Percentiles rank a stretch among this genome's conserved stretches.
phyloP scores from a whole-genome alignment of 768 basidiomycete species.

The Kwoniella europaea region DNA sequence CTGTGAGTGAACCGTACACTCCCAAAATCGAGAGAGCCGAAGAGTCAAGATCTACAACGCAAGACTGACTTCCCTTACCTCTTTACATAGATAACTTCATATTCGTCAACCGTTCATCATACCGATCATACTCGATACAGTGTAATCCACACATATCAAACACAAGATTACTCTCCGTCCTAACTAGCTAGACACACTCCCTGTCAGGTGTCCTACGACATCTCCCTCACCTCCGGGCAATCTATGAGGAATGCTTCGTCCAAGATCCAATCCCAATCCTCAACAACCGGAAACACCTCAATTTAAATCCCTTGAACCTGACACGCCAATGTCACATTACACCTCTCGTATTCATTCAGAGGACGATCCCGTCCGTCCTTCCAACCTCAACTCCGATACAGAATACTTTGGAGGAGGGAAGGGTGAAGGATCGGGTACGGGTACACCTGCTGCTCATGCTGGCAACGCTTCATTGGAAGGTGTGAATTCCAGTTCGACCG shows the following conservation, averaged over 20 bases:
- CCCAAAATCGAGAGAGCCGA: no score
- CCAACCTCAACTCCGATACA: neutral
- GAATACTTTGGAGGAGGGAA: neutral
- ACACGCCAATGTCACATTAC: constrained; percentile 43
- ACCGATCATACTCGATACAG: no score
- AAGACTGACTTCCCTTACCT: no score
- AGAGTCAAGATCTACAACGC: no score
- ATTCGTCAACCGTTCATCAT: no score
- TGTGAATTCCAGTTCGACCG: neutral
- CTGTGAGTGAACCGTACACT: no score
- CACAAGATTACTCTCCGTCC: no score
- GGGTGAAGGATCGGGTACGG: neutral
- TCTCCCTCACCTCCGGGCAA: no score
- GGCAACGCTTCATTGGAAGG: neutral
- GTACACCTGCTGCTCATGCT: constrained; percentile 11
- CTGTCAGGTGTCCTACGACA: no score
- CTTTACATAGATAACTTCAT: no score
- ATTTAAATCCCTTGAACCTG: constrained; percentile 26
- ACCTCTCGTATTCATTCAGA: constrained; percentile 24
- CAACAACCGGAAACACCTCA: constrained; percentile 13
- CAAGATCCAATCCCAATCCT: constrained; percentile 16
- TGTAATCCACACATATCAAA: no score
- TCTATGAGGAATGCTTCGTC: constrained; percentile 27
- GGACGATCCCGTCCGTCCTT: constrained; percentile 5
- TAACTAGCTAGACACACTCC: no score